phyloP scores from a whole-genome alignment of 768 basidiomycete genomes.

The Clitopilus hobsonii region DNA sequence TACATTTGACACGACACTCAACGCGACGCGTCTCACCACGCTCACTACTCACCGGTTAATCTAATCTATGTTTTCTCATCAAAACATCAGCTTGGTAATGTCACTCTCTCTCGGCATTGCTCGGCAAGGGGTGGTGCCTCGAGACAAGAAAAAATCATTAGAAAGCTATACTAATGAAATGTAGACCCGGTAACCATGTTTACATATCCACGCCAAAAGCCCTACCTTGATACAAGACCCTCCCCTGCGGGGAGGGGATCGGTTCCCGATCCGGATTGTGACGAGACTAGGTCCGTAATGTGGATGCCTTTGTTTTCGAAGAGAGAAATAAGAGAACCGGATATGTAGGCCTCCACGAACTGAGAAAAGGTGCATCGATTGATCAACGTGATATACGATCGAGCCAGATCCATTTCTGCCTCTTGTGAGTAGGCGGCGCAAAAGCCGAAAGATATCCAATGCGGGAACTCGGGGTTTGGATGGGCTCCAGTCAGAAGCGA shows the following conservation, averaged over 20 bases:
- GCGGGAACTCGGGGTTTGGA: conserved; percentile 7
- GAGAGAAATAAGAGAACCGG: conserved; percentile 18
- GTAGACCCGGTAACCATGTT: neutral
- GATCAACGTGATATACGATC: conserved; percentile 20
- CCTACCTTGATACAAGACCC: neutral
- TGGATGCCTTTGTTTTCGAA: conserved; percentile 17
- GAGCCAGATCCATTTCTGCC: conserved; percentile 7
- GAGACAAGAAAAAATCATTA: neutral
- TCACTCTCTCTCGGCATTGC: neutral
- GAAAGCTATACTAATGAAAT: neutral
- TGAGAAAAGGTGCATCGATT: conserved; percentile 28
- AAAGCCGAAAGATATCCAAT: conserved; percentile 21
- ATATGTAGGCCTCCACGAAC: conserved; percentile 22
- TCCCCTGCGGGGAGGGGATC: neutral
- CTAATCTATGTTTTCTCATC: neutral
- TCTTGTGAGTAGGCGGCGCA: conserved; percentile 10
- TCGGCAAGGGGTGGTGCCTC: neutral
- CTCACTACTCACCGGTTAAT: neutral
- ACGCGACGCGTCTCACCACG: neutral
- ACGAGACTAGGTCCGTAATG: neutral
- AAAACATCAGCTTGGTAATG: neutral
- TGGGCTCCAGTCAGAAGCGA: conserved; percentile 6
- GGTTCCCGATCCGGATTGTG: neutral
- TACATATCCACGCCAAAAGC: neutral
- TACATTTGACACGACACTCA: neutral